These are phyloP conservation scores for Phytophthora sp. DNA, from an alignment of 352 stramenopile species.

Conservation along the genomic window DNA sequence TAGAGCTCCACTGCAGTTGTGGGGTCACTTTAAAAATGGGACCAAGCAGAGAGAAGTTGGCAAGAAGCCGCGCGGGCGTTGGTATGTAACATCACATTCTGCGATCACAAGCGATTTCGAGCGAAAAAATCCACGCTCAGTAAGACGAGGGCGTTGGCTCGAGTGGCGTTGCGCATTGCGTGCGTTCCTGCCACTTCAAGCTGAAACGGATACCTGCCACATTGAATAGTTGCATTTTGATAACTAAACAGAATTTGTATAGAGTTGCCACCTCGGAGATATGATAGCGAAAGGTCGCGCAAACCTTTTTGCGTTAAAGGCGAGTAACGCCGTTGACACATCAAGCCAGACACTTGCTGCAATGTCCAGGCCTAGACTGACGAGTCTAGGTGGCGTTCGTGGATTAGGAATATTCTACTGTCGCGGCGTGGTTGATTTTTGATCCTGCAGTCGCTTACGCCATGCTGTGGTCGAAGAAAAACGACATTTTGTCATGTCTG, in stretches of 20 bases:
- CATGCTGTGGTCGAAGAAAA: neutral
- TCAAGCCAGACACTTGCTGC: neutral
- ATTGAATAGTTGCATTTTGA: neutral
- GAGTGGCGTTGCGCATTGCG: conserved; percentile 11
- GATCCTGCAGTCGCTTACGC: conserved; percentile 1
- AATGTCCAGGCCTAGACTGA: neutral
- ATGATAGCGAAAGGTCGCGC: conserved; percentile 23
- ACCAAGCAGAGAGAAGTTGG: conserved; percentile 17
- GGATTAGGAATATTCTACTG: conserved; percentile 9
- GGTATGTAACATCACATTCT: neutral
- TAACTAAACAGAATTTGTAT: neutral
- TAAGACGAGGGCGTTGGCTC: neutral
- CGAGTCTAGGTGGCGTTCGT: neutral
- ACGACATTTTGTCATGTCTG: neutral
- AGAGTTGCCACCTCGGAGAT: neutral
- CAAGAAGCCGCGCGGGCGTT: neutral
- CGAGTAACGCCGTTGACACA: neutral
- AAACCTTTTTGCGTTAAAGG: neutral
- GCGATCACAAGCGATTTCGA: conserved; percentile 2
- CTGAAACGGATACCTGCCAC: conserved; percentile 11
- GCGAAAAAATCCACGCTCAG: conserved; percentile 21
- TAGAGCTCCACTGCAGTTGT: conserved; percentile 10
- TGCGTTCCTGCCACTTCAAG: conserved; percentile 2
- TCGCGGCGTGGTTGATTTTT: neutral
- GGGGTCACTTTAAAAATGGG: conserved; percentile 31